These are phyloP conservation scores for Vaccinium corymbosum DNA, from an alignment of 148 eudicot species.

Conservation along the genomic window DNA sequence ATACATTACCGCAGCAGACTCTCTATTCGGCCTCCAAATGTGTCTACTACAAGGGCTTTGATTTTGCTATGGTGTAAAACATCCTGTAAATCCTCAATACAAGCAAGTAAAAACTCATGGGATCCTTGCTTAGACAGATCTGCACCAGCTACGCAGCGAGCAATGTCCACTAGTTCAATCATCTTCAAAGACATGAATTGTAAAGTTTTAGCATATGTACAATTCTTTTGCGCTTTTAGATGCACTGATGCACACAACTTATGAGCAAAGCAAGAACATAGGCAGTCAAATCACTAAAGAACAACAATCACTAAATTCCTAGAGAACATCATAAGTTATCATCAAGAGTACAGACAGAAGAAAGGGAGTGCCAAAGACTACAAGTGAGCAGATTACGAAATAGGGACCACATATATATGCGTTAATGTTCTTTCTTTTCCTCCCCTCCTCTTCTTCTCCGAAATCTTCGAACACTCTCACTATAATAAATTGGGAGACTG, in stretches of 20 bases:
- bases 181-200: conserved; percentile 34
- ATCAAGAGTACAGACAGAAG: not conserved
- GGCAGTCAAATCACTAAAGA: not conserved
- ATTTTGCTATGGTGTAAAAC: conserved; percentile 42
- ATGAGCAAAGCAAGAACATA: not conserved
- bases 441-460: not conserved
- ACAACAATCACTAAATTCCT: not conserved
- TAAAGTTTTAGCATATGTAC: not conserved
- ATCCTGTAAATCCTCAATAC: conserved; percentile 53
- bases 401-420: not conserved
- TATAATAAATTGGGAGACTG: not conserved
- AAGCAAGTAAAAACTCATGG: conserved; percentile 46
- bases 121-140: conserved; percentile 47
- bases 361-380: not conserved
- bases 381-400: not conserved
- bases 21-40: conserved; percentile 61
- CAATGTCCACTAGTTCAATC: conserved; percentile 49
- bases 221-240: not conserved
- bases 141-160: conserved; percentile 41
- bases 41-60: conserved; percentile 56
- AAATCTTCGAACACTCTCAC: not conserved
- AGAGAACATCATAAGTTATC: not conserved
- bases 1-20: conserved; percentile 42
- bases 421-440: not conserved
- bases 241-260: not conserved